Base-by-base conservation (phyloP, 768 basidiomycete genomes). In the Coprinopsis marcescibilis region DNA sequence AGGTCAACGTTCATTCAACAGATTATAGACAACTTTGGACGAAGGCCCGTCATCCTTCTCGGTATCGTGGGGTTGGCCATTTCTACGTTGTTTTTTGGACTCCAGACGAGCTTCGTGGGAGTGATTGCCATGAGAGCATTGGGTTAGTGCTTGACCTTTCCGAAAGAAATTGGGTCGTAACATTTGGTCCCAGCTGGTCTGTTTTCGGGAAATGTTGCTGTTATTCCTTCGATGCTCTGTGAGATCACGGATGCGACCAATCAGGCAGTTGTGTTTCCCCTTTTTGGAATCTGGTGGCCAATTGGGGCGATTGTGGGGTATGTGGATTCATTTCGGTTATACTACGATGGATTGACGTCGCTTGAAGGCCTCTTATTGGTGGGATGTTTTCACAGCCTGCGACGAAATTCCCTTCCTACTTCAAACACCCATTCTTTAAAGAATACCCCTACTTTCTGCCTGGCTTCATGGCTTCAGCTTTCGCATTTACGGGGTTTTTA, bases 241-340 rank as follows among this genome's bases (percentile, higher is more conserved):
- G 83, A 85, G 62, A 66, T 85, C 19, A 82, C 80, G 10, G 81
- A 86, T 53, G 57, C 74, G 14, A 76, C 75, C 8, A 84, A 86
- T 50, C 78, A 82, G 59, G 72, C 75, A 0, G 54, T 66, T 32
- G 77, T 75, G 2, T 81, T 80, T 50, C 77, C 83, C 12, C 66
- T 84, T 17, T 83, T 77, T 49, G 76, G 75, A 14, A 55, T 83
- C 12, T 70, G 71, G 41, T 83, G 75, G 75, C 80, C 81, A 5
- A 48, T 83, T 0, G 81, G 81, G 8, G 64, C 71, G 3, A 76
- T 81, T 46, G 63, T 83, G 30, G 78, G 78, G 78, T 80, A 53
- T 2, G 64, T 63, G n/a, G n/a, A 39, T 32, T 24, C 30, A 10
- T 43, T 24, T 48, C 37, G 55, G 30, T 20, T 25, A 26, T n/a